Base-by-base conservation (phyloP, 2,329 filamentous ascomycete species). In the Myriosclerotinia curreyana region DNA sequence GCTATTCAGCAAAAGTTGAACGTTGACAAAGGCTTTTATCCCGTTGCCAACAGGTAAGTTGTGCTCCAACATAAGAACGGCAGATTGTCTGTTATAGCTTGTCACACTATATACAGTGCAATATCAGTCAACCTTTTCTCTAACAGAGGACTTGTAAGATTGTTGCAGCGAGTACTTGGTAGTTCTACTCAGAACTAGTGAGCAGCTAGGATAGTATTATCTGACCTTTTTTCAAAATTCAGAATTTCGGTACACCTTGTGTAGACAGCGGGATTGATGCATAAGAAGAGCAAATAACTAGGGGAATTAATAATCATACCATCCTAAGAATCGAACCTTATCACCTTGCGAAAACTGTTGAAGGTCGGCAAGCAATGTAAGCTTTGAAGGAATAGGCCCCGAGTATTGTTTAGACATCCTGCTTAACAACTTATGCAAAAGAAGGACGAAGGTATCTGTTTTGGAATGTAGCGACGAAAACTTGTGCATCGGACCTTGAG, bases 241-340 rank as follows among this genome's bases (percentile, higher is more conserved):
- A 3, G 20, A 15, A 14, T 22, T 20, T 46, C 15, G 9, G n/a
- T 59, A 59, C 9, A 48, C 2, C n/a, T 59, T 48, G n/a, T 25
- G n/a, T 22, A 6, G 20, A 59, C 14, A 36, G n/a, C 36, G 20
- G 36, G 22, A 14, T 40, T 20, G 17, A 5, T n/a, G 17, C 15
- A 14, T 15, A 28, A n/a, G 12, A 36, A 25, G 22, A 8, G 20
- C 1, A 7, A 12, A 46, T 38, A 20, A 48, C 1, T 17, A 25
- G n/a, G 15, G 20, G 42, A 64, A 56, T 62, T 40, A 2, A 22
- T 20, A 44, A 5, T 78, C 86, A 78, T 82, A 96, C 94, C 93
- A 97, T 76, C 92, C 93, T 59, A 98, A 78, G 76, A 98, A 96
- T 66, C 94, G 88, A 66, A 97, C 88, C 78, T 98, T 98, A n/a